Evolutionary conservation across 495 filamentous ascomycete genomes (phyloP).

Genomic region (Acidomyces sp.): DNA sequence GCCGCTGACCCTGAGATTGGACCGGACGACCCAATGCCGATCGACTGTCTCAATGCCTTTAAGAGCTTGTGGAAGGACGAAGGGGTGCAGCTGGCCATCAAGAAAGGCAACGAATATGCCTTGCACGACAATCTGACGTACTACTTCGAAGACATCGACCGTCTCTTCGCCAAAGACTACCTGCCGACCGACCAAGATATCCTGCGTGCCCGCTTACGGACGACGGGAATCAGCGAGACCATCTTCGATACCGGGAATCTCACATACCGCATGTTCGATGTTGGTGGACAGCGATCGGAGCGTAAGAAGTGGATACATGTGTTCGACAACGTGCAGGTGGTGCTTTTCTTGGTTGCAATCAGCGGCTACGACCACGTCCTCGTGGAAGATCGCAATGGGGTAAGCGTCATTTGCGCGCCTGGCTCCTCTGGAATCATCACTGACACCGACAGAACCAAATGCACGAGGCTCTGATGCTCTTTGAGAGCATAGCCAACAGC

Average conservation of each 20-base stretch:
- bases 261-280: slow-evolving; percentile 98
- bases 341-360: slow-evolving; percentile 90
- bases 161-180: slow-evolving; percentile 75
- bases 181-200: slow-evolving; percentile 96
- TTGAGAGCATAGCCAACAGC: slow-evolving; percentile 93
- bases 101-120: slow-evolving; percentile 88
- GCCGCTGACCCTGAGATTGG: slow-evolving; percentile 26
- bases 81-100: slow-evolving; percentile 74
- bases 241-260: slow-evolving; percentile 87
- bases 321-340: slow-evolving; percentile 89
- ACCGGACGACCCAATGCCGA: slow-evolving; percentile 31
- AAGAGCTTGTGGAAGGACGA: slow-evolving; percentile 70
- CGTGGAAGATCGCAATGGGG: slow-evolving; percentile 93
- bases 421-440: neutral
- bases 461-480: slow-evolving; percentile 97
- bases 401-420: slow-evolving; percentile 45
- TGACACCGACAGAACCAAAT: slow-evolving; percentile 77
- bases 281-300: slow-evolving; percentile 91
- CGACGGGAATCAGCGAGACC: slow-evolving; percentile 94
- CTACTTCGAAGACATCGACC: slow-evolving; percentile 82
- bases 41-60: slow-evolving; percentile 73
- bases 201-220: slow-evolving; percentile 78
- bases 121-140: slow-evolving; percentile 90
- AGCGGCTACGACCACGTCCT: slow-evolving; percentile 96
- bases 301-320: slow-evolving; percentile 99